Evolutionary conservation across 352 stramenopile species (phyloP).

Genomic region (Globisporangium barbulae): DNA sequence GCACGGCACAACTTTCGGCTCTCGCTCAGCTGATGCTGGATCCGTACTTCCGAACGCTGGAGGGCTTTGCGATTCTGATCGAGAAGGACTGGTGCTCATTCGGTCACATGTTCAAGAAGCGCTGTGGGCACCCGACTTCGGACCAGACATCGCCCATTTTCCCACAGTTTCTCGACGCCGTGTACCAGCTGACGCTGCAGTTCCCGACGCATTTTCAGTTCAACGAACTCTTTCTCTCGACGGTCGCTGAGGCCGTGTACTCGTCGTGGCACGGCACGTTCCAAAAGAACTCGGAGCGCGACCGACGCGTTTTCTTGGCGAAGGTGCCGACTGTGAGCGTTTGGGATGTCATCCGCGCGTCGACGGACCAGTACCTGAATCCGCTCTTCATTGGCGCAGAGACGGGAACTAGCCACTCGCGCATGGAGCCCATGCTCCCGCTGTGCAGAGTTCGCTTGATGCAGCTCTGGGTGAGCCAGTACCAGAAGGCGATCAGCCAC

Average conservation of each 20-base stretch:
- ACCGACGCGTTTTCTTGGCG: conserved; percentile 59
- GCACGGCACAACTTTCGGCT: conserved; percentile 70
- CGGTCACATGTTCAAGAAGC: conserved; percentile 86
- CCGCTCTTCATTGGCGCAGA: conserved; percentile 66
- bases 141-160: conserved; percentile 98
- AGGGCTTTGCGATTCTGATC: conserved; percentile 76
- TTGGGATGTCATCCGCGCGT: conserved; percentile 82
- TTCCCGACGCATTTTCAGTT: conserved; percentile 99
- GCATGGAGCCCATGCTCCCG: conserved; percentile 72
- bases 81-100: conserved; percentile 90
- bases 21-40: conserved; percentile 85
- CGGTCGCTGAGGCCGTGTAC: conserved; percentile 96
- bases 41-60: conserved; percentile 72
- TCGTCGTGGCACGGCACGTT: conserved; percentile 95
- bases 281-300: conserved; percentile 85
- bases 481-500: conserved; percentile 86
- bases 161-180: conserved; percentile 97
- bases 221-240: conserved; percentile 92
- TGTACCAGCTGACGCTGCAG: conserved; percentile 96
- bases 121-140: conserved; percentile 71
- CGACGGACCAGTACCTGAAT: conserved; percentile 80
- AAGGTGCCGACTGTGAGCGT: conserved; percentile 75
- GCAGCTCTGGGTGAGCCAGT: conserved; percentile 84
- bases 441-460: conserved; percentile 85
- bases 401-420: conserved; percentile 15